Percentiles rank a stretch among this genome's conserved stretches.
Conservation (phyloP, 164 flowering plant species). For the Nelumbo lutea region DNA sequence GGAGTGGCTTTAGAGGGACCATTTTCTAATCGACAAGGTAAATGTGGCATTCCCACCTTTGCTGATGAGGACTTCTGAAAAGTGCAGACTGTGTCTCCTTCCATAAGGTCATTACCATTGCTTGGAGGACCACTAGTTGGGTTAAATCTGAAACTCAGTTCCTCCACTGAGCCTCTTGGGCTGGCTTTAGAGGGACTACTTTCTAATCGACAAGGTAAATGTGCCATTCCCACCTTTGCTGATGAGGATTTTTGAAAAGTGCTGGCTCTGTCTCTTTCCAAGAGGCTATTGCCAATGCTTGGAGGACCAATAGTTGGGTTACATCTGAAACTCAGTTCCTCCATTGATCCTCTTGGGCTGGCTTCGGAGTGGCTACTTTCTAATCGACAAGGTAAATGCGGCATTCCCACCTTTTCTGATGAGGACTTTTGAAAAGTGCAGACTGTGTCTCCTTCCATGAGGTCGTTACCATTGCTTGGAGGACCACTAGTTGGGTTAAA, state of each 20-base stretch:
- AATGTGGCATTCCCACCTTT: constrained; percentile 39
- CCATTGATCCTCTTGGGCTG: constrained; percentile 30
- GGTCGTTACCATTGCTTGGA: constrained; percentile 32
- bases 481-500: constrained; percentile 31
- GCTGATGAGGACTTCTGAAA: constrained; percentile 60
- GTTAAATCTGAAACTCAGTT: constrained; percentile 24
- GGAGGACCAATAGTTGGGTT: constrained; percentile 28
- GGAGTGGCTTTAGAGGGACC: constrained; percentile 37
- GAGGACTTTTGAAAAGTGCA: constrained; percentile 46
- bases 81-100: constrained; percentile 27
- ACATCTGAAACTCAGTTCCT: constrained; percentile 23
- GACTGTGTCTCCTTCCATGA: constrained; percentile 31
- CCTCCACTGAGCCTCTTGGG: constrained; percentile 26
- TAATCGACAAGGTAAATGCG: constrained; percentile 34
- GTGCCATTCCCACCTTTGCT: constrained; percentile 40
- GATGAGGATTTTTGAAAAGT: constrained; percentile 55
- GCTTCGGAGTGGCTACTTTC: constrained; percentile 38
- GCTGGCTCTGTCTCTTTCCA: constrained; percentile 29
- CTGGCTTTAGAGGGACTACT: constrained; percentile 36
- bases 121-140: constrained; percentile 29
- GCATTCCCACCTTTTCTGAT: constrained; percentile 48
- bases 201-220: constrained; percentile 38
- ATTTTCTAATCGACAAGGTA: constrained; percentile 38
- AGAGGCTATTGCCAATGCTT: constrained; percentile 34
- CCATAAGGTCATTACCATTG: constrained; percentile 36